A percentile compares a stretch with the other conserved stretches of the same genome.
Conservation (phyloP, 176 grass and related monocot genomes). For the Carex myosuroides region DNA sequence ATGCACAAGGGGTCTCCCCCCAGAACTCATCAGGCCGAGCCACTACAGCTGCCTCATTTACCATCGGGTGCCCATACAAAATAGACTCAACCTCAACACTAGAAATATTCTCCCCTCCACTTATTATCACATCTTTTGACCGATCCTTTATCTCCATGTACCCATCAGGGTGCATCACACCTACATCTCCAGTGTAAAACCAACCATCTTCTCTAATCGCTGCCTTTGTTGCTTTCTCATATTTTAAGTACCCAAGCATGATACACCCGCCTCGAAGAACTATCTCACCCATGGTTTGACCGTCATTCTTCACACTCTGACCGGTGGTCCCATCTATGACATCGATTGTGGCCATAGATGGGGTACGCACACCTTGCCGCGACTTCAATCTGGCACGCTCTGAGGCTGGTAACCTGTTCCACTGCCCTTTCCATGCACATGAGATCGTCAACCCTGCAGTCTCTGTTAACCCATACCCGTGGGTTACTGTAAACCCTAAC, state of each 20-base stretch:
- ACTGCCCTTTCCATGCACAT: slow-evolving; percentile 52
- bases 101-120: slow-evolving; percentile 49
- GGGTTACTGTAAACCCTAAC: slow-evolving; percentile 36
- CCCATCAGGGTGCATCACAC: slow-evolving; percentile 44
- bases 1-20: slow-evolving; percentile 91
- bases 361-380: slow-evolving; percentile 33
- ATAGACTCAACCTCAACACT: slow-evolving; percentile 44
- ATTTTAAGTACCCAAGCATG: slow-evolving; percentile 42
- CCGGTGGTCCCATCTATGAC: slow-evolving; percentile 34
- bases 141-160: slow-evolving; percentile 46
- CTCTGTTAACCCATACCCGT: slow-evolving; percentile 49
- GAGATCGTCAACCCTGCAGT: slow-evolving; percentile 35
- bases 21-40: slow-evolving; percentile 45
- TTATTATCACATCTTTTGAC: slow-evolving; percentile 91
- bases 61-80: slow-evolving; percentile 33
- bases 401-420: slow-evolving; percentile 34
- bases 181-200: slow-evolving; percentile 53
- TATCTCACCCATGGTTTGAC: slow-evolving; percentile 41
- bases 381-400: slow-evolving; percentile 40
- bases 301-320: slow-evolving; percentile 25
- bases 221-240: slow-evolving; percentile 21
- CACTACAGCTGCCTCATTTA: slow-evolving; percentile 44
- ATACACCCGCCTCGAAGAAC: slow-evolving; percentile 36
- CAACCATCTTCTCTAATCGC: slow-evolving; percentile 29
- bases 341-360: slow-evolving; percentile 29